phyloP scores from a whole-genome alignment of 352 stramenopile species.

The Globisporangium alternatum region DNA sequence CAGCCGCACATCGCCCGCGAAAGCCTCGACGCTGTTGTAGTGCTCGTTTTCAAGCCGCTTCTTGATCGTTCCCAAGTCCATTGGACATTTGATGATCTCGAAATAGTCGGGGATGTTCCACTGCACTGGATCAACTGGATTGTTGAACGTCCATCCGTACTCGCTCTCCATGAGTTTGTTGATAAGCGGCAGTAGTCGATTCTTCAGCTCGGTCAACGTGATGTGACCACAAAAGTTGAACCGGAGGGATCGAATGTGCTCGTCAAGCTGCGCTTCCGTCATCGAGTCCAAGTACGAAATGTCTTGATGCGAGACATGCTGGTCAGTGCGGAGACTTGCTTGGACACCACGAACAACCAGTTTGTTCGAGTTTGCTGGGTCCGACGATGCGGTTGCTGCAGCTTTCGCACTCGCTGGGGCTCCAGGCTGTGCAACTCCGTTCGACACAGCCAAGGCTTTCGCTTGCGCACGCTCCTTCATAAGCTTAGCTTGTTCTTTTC shows the following conservation, averaged over 20 bases:
- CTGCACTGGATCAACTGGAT: slow-evolving; percentile 94
- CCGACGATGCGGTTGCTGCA: slow-evolving; percentile 10
- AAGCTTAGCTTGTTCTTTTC: slow-evolving; percentile 82
- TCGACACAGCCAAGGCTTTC: slow-evolving; percentile 50
- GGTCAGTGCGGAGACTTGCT: slow-evolving; percentile 50
- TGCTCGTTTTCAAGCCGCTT: slow-evolving; percentile 94
- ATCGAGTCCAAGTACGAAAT: slow-evolving; percentile 89
- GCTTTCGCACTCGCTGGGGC: slow-evolving; percentile 9
- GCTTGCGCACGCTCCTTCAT: slow-evolving; percentile 72
- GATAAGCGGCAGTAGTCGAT: slow-evolving; percentile 76
- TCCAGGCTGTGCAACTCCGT: neutral
- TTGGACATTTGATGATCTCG: slow-evolving; percentile 95
- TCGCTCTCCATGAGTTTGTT: slow-evolving; percentile 88
- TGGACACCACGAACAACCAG: slow-evolving; percentile 73
- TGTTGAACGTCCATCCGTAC: slow-evolving; percentile 91
- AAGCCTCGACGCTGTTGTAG: slow-evolving; percentile 91
- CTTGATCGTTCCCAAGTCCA: slow-evolving; percentile 99
- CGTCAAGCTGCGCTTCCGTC: slow-evolving; percentile 80
- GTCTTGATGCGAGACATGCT: slow-evolving; percentile 74
- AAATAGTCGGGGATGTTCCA: slow-evolving; percentile 92
- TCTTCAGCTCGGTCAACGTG: slow-evolving; percentile 78
- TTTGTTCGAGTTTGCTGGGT: slow-evolving; percentile 36
- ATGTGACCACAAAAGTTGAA: slow-evolving; percentile 89
- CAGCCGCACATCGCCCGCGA: slow-evolving; percentile 83
- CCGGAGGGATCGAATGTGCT: slow-evolving; percentile 86